phyloP scores from a whole-genome alignment of 2,329 filamentous ascomycete genomes.

The Trichophyton benhamiae region DNA sequence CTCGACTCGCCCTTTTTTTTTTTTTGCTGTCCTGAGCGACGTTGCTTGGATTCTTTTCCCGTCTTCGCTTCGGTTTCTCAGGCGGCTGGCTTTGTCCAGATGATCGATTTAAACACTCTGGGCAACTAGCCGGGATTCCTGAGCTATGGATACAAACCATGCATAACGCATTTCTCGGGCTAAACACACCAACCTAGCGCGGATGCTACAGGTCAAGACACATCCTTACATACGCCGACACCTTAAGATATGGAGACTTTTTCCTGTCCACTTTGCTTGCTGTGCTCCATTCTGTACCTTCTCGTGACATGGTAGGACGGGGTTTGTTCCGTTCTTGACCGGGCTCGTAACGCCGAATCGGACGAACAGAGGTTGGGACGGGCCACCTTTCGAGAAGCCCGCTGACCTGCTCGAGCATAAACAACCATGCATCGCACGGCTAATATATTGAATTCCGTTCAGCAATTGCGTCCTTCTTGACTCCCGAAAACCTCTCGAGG shows the following conservation, averaged over 20 bases:
- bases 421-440: too few relatives aligned
- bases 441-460: too few relatives aligned
- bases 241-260: neutral
- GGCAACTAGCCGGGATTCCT: neutral
- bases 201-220: neutral
- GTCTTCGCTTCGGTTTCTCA: neutral
- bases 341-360: neutral
- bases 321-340: neutral
- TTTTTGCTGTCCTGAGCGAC: neutral
- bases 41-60: neutral
- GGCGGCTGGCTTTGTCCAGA: neutral
- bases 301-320: neutral
- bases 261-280: neutral
- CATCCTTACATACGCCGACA: neutral
- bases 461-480: neutral
- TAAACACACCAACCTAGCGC: neutral
- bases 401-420: too few relatives aligned
- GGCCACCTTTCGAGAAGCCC: neutral
- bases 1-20: neutral
- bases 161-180: neutral
- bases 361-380: neutral
- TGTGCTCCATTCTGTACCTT: constrained; percentile 1
- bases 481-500: too few relatives aligned
- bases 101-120: neutral
- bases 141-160: neutral